Conservation (phyloP, 352 stramenopile genomes). For the Globisporangium yorkense region DNA sequence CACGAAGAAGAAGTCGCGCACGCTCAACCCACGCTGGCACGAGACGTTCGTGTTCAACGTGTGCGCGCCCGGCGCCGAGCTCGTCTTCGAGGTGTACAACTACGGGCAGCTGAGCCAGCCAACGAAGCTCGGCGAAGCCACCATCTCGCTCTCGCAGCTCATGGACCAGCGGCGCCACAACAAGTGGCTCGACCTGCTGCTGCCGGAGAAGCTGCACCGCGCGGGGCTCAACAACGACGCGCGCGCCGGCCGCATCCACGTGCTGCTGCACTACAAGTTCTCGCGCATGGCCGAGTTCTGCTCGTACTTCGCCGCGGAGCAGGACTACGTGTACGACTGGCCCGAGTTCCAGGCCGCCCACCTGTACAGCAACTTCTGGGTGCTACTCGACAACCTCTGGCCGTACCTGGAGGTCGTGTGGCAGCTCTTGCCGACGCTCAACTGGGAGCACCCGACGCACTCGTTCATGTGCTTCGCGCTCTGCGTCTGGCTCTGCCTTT, state of each 20-base stretch:
- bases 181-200: conserved; percentile 80
- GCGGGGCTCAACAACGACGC: conserved; percentile 79
- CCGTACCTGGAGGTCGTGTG: conserved; percentile 81
- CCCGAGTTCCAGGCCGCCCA: conserved; percentile 76
- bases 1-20: conserved; percentile 85
- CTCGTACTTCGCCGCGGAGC: conserved; percentile 71
- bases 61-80: conserved; percentile 70
- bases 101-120: conserved; percentile 76
- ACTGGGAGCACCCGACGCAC: conserved; percentile 81
- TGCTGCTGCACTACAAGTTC: conserved; percentile 85
- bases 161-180: conserved; percentile 86
- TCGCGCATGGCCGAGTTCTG: conserved; percentile 80
- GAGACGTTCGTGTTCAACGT: conserved; percentile 88
- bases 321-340: conserved; percentile 73
- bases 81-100: conserved; percentile 85
- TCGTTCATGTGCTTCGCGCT: conserved; percentile 84
- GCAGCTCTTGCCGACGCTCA: conserved; percentile 78
- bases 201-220: conserved; percentile 76
- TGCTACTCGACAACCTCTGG: conserved; percentile 79
- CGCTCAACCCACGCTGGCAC: conserved; percentile 81
- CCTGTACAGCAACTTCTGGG: conserved; percentile 86
- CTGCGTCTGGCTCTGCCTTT: conserved; percentile 79
- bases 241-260: conserved; percentile 72
- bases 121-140: conserved; percentile 77
- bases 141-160: conserved; percentile 65